These are phyloP conservation scores for Zarea fungicola DNA, from an alignment of 2,329 filamentous ascomycete genomes.

Conservation along the genomic window DNA sequence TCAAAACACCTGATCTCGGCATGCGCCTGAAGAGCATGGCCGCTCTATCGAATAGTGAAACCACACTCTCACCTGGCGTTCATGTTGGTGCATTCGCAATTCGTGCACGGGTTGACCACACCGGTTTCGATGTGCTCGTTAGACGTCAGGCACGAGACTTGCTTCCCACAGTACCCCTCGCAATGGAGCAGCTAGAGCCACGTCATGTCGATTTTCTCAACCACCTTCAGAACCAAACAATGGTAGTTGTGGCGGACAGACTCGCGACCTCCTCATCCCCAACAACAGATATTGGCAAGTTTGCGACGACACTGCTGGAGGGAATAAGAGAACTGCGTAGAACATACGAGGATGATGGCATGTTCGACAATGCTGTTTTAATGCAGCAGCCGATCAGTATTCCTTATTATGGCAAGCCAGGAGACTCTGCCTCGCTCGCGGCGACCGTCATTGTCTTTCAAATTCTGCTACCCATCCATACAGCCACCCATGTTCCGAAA, in stretches of 20 bases:
- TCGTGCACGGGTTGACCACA: slow-evolving; percentile 43
- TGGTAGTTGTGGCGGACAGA: slow-evolving; percentile 25
- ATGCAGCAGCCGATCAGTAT: slow-evolving; percentile 38
- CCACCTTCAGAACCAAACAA: slow-evolving; percentile 41
- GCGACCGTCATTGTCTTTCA: slow-evolving; percentile 48
- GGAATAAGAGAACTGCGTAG: slow-evolving; percentile 36
- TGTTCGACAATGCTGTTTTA: slow-evolving; percentile 43
- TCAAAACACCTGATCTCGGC: slow-evolving; percentile 58
- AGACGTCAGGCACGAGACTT: slow-evolving; percentile 51
- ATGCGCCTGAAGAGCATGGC: slow-evolving; percentile 60
- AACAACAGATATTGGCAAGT: slow-evolving; percentile 24
- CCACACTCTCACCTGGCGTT: slow-evolving; percentile 46
- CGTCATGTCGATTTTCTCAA: slow-evolving; percentile 52
- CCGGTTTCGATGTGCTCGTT: slow-evolving; percentile 60
- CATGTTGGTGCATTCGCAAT: slow-evolving; percentile 56
- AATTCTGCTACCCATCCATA: slow-evolving; percentile 57
- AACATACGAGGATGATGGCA: slow-evolving; percentile 35
- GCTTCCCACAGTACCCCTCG: slow-evolving; percentile 54
- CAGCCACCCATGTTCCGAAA: slow-evolving; percentile 42
- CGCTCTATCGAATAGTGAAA: slow-evolving; percentile 44
- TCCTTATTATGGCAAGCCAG: slow-evolving; percentile 28
- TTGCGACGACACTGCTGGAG: slow-evolving; percentile 40
- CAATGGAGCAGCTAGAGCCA: slow-evolving; percentile 46
- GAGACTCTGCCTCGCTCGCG: slow-evolving; percentile 10
- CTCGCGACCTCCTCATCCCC: neutral